phyloP scores from a whole-genome alignment of 2,329 filamentous ascomycete genomes.

The Graphilbum sp. region DNA sequence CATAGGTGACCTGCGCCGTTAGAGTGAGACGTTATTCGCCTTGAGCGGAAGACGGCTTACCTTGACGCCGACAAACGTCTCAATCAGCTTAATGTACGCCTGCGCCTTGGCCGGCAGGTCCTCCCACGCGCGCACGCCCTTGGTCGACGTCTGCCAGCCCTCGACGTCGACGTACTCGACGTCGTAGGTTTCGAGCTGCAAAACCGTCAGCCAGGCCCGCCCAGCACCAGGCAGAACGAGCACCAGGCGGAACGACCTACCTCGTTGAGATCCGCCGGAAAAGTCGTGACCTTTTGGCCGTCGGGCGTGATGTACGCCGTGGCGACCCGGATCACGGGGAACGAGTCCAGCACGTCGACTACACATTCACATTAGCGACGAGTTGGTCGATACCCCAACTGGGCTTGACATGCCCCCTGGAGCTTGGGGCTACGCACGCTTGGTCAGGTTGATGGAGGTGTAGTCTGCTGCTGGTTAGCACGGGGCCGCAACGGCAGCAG shows the following conservation, averaged over 20 bases:
- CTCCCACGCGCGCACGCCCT: slow-evolving; percentile 39
- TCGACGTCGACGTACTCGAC: slow-evolving; percentile 52
- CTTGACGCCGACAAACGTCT: slow-evolving; percentile 46
- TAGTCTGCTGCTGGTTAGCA: slow-evolving; percentile 30
- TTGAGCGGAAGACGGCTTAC: not conserved
- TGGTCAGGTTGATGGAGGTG: slow-evolving; percentile 42
- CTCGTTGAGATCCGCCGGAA: slow-evolving; percentile 41
- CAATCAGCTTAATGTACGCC: slow-evolving; percentile 49
- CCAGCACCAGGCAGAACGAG: too few species aligned
- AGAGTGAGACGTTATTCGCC: slow-evolving; percentile 12
- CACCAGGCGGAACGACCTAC: too few species aligned
- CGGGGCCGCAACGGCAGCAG: too few species aligned
- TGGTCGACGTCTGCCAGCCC: slow-evolving; percentile 53
- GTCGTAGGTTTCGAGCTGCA: slow-evolving; percentile 37
- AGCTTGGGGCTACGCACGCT: slow-evolving; percentile 14
- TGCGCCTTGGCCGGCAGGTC: slow-evolving; percentile 48
- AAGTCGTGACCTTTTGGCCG: slow-evolving; percentile 36
- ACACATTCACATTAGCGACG: too few species aligned
- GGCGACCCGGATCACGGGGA: slow-evolving; percentile 58
- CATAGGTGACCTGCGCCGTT: slow-evolving; percentile 34
- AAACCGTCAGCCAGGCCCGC: not conserved
- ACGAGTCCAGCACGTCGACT: slow-evolving; percentile 57
- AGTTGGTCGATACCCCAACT: too few species aligned
- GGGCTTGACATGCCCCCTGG: too few species aligned
- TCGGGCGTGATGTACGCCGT: slow-evolving; percentile 46